Evolutionary conservation across 2,329 filamentous ascomycete genomes (phyloP).

Genomic region (Xylariaceae sp.): DNA sequence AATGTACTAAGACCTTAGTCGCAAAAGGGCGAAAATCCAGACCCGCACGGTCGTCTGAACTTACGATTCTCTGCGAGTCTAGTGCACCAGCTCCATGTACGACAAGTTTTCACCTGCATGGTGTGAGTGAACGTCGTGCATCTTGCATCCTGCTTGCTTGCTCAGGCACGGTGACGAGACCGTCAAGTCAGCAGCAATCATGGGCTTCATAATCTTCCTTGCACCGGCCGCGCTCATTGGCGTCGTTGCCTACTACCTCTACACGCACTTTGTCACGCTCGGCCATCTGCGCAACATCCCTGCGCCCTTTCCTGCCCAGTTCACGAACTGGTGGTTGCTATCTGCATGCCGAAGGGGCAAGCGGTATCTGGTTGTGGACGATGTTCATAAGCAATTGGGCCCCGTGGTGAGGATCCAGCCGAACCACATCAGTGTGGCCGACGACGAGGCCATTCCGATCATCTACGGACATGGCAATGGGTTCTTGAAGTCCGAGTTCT

Average conservation of each 20-base stretch:
- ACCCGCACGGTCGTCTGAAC: too few species aligned
- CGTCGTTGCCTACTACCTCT: constrained; percentile 53
- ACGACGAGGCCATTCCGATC: constrained; percentile 67
- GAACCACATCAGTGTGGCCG: constrained; percentile 75
- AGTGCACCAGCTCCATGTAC: too few species aligned
- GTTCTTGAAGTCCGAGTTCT: constrained; percentile 75
- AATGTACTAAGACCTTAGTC: too few species aligned
- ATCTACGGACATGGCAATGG: constrained; percentile 80
- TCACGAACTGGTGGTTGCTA: constrained; percentile 78
- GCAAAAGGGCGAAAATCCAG: too few species aligned
- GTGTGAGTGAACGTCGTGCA: too few species aligned
- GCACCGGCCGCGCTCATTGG: constrained; percentile 39
- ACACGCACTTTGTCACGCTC: constrained; percentile 55
- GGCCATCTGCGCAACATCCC: constrained; percentile 50
- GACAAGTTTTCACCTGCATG: too few species aligned
- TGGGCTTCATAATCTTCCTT: not conserved
- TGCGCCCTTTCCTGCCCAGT: constrained; percentile 56
- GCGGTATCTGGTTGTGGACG: constrained; percentile 60
- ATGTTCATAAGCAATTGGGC: constrained; percentile 68
- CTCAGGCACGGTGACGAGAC: not conserved
- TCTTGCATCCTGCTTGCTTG: not conserved
- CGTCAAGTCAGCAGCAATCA: not conserved
- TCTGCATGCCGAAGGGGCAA: constrained; percentile 58
- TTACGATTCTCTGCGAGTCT: too few species aligned
- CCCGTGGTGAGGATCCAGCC: constrained; percentile 80